Base-by-base conservation (phyloP, 2,329 filamentous ascomycete species). In the Aciculosporium take region DNA sequence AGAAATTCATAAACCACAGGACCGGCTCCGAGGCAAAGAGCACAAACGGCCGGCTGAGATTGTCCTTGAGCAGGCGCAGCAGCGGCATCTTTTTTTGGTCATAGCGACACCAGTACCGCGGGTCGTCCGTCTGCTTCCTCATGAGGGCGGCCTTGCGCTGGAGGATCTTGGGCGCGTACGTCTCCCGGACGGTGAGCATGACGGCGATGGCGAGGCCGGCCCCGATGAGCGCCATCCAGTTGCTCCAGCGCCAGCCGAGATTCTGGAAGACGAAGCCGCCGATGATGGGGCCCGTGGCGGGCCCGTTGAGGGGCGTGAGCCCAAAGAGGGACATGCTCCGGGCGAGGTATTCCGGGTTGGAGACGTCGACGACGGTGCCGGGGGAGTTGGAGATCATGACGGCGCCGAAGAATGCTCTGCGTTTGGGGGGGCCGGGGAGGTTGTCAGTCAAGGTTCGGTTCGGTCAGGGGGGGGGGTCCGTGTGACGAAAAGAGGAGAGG, bases 161-260 rank as follows among this genome's bases (percentile, higher is more conserved):
- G 24, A 91, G 63, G 20, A 91, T 69, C 0, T 69, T 69, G 1
- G 84, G 85, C 1, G 76, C 72, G 51, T 93, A 93, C 0, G 84
- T 89, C 61, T 94, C 86, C 46, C 73, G 73, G 37, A 83, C 66
- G 1, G 72, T 65, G 2, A 67, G 54, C 49, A 85, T 71, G 48
- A 79, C 61, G 17, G 71, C 46, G 43, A 79, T 72, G 0, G 75
- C 76, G 0, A 71, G 66, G 1, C 74, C 84, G 0, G 74, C 72
- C 8, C 85, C 68, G 39, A 93, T 88, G 52, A 89, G 62, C 7
- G 80, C 73, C 17, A 91, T 69, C 82, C 84, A 94, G 53, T 84
- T 83, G 29, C 80, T 81, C 85, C 86, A 94, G 24, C 87, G 66
- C 88, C 88, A 95, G 9, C 85, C 86, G 2, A 91, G 65, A 47